A percentile compares a stretch with the other conserved stretches of the same genome.
These are phyloP conservation scores for Globisporangium radiosum DNA, from an alignment of 352 stramenopile genomes.

Conservation along the genomic window DNA sequence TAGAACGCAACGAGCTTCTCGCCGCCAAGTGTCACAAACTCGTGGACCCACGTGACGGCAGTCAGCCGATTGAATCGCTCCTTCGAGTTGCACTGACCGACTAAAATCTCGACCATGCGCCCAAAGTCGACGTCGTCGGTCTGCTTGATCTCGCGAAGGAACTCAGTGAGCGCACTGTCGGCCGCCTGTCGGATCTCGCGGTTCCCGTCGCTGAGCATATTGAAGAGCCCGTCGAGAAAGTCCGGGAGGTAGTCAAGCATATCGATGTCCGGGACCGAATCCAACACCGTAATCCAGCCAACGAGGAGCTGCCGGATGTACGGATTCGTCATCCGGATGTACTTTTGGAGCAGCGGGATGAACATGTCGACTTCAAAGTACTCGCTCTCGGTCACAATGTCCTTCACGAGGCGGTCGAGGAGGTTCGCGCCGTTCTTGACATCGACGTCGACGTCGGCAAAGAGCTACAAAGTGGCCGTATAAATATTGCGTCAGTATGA, in stretches of 20 bases:
- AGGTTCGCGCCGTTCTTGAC: constrained; percentile 97
- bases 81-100: constrained; percentile 96
- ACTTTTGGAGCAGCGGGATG: constrained; percentile 98
- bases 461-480: constrained; percentile 80
- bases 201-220: constrained; percentile 99
- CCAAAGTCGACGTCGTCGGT: constrained; percentile 96
- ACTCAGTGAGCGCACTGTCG: constrained; percentile 91
- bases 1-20: constrained; percentile 95
- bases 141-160: constrained; percentile 95
- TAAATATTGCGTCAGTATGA: background rate
- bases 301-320: constrained; percentile 99
- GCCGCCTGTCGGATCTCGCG: constrained; percentile 96
- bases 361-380: constrained; percentile 99
- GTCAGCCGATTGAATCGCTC: constrained; percentile 96
- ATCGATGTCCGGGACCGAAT: constrained; percentile 98
- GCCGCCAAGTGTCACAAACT: constrained; percentile 95
- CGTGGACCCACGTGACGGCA: constrained; percentile 96
- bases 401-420: constrained; percentile 92
- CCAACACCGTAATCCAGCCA: constrained; percentile 98
- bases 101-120: constrained; percentile 96
- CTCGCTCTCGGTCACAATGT: constrained; percentile 98
- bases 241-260: constrained; percentile 98
- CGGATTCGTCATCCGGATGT: constrained; percentile 98
- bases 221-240: constrained; percentile 98
- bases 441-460: constrained; percentile 98